phyloP scores from a whole-genome alignment of 2,329 filamentous ascomycete genomes.

The Fusarium albosuccineum region DNA sequence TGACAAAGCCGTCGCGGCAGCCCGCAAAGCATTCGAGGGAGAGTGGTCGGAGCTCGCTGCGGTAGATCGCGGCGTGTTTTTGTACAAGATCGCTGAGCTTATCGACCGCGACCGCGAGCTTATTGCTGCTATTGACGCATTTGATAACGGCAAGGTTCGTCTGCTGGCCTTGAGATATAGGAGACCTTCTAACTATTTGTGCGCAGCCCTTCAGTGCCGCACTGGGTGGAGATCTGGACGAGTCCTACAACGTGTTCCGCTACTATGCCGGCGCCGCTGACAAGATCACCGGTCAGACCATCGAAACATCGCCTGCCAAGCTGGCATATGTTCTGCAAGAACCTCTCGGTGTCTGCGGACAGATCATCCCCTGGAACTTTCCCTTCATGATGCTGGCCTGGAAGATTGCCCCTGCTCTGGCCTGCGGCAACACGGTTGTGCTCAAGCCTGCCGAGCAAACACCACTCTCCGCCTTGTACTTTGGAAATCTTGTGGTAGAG shows the following conservation, averaged over 20 bases:
- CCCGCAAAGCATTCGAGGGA: slow-evolving; percentile 42
- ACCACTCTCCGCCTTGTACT: slow-evolving; percentile 68
- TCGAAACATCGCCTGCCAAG: slow-evolving; percentile 72
- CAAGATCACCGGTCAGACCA: slow-evolving; percentile 77
- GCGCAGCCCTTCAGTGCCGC: slow-evolving; percentile 51
- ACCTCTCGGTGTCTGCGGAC: slow-evolving; percentile 75
- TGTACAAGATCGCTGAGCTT: slow-evolving; percentile 41
- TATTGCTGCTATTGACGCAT: slow-evolving; percentile 42
- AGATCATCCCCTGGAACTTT: slow-evolving; percentile 70
- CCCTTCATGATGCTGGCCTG: slow-evolving; percentile 66
- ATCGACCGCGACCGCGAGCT: slow-evolving; percentile 44
- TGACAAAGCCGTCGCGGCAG: slow-evolving; percentile 38
- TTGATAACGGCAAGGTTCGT: slow-evolving; percentile 43
- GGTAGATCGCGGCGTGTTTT: slow-evolving; percentile 36
- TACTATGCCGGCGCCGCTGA: slow-evolving; percentile 80
- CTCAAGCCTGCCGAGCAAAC: slow-evolving; percentile 72
- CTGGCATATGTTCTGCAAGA: slow-evolving; percentile 77
- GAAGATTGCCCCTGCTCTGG: slow-evolving; percentile 76
- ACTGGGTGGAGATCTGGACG: slow-evolving; percentile 68
- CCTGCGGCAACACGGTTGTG: slow-evolving; percentile 70
- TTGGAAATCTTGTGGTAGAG: slow-evolving; percentile 74
- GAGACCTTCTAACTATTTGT: background rate
- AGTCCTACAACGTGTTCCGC: slow-evolving; percentile 59
- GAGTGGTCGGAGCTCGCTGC: slow-evolving; percentile 43
- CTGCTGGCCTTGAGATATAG: fast-evolving